Evolutionary conservation across 1,139 yeast species (phyloP), one percentile per base, ranked within the genome.

Genomic region (Suhomyces atakaporum): DNA sequence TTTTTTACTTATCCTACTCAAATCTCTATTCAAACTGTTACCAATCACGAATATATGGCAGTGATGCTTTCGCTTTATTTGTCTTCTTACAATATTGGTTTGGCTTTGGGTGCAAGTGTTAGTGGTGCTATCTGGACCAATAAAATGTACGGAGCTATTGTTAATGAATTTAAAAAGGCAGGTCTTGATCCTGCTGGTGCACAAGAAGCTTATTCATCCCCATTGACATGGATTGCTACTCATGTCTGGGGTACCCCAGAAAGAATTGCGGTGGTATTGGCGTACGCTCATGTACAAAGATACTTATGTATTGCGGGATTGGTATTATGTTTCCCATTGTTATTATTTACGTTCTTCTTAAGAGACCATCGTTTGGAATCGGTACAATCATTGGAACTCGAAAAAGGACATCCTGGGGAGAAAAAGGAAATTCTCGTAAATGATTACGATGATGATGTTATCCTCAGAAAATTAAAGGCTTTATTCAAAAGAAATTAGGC

Each of bases 121-220:
- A 72, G 83, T 13, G 87, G 86, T 51, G 84, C 85, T 14, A 66
- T 81, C 27, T 81, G 86, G 86, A 77, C 83, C 22, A 51, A 75
- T 46, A 46, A 64, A 23, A 54, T 77, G 51, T 70, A 67, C 38
- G 49, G 45, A 5, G 53, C 60, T 35, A 54, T 73, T 16, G 33
- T 42, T 12, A 25, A 24, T 7, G 39, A 53, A 26, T 47, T 54
- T 42, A 38, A 25, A 10, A 34, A 34, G 3, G 39, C 38, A 7
- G 50, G 52, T 7, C 42, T 50, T 10, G 47, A 50, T 29, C 29
- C 50, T 2, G 36, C 44, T 5, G 44, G 75, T 19, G 81, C 80
- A 2, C 49, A 55, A 0, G 39, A 42, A 3, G 85, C 83, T n/a
- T 83, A 81, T 49, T 62, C 61, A 3, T 55, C 66, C 16, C 88